Conservation (phyloP, 345 rosid genomes). For the Moricandia arvensis region DNA sequence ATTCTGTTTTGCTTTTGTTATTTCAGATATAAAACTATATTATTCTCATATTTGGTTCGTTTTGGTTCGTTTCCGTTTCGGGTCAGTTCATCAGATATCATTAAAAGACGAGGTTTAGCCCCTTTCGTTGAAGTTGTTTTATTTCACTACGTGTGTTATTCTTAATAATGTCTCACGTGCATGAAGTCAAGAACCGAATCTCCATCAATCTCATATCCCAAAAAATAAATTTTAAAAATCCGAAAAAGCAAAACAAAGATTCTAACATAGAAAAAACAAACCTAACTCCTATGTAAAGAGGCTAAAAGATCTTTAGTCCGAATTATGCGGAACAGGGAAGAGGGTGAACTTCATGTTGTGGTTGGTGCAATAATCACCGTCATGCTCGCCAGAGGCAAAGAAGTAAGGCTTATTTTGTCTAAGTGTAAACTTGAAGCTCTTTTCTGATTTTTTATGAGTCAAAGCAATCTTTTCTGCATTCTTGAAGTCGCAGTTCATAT, state of each 20-base stretch:
- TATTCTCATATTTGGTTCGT: too few relatives aligned
- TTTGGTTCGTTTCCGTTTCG: too few relatives aligned
- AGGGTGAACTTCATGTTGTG: slow-evolving; percentile 65
- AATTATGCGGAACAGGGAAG: slow-evolving; percentile 42
- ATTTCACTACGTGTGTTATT: background rate
- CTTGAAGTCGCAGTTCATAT: slow-evolving; percentile 43
- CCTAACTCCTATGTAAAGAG: background rate
- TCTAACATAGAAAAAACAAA: background rate
- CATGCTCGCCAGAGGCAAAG: slow-evolving; percentile 64
- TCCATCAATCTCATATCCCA: background rate
- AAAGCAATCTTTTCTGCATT: slow-evolving; percentile 48
- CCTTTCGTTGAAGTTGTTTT: background rate
- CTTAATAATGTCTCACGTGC: background rate
- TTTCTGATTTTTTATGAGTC: slow-evolving; percentile 41
- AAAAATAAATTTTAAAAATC: background rate
- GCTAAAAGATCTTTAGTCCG: slow-evolving; percentile 8
- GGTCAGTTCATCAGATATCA: too few relatives aligned
- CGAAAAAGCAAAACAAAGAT: background rate
- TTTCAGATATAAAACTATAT: too few relatives aligned
- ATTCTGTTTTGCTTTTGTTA: too few relatives aligned
- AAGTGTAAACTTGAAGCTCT: slow-evolving; percentile 52
- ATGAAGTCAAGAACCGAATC: background rate
- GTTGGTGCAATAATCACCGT: slow-evolving; percentile 55
- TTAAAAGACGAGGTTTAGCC: background rate
- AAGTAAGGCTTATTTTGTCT: slow-evolving; percentile 43